Evolutionary conservation across 192 early-diverging fungal genomes (phyloP).

Genomic region (Backusella australiensis): DNA sequence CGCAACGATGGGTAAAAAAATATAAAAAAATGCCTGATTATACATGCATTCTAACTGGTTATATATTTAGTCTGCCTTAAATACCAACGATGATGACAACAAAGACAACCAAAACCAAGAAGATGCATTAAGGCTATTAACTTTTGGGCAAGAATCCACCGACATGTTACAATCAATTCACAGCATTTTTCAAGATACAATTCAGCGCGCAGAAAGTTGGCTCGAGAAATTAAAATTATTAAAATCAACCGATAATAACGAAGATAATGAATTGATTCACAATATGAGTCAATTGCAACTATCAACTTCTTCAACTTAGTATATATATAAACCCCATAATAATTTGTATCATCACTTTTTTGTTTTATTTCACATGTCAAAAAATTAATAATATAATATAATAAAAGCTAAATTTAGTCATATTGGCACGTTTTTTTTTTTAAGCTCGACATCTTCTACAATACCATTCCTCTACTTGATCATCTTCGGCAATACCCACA

Average conservation of each 20-base stretch:
- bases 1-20: slow-evolving; percentile 62
- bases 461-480: slow-evolving; percentile 21
- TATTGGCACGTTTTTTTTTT: background rate
- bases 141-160: slow-evolving; percentile 65
- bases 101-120: slow-evolving; percentile 17
- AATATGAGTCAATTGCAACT: background rate
- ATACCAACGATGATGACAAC: background rate
- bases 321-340: background rate
- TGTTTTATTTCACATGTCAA: slow-evolving; percentile 1
- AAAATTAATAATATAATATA: slow-evolving; percentile 3
- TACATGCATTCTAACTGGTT: background rate
- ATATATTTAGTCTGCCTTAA: background rate
- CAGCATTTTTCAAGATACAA: slow-evolving; percentile 63
- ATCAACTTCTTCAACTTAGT: background rate
- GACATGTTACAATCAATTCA: slow-evolving; percentile 66
- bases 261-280: slow-evolving; percentile 1
- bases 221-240: slow-evolving; percentile 32
- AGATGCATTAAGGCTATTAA: slow-evolving; percentile 62
- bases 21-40: background rate
- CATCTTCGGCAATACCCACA: slow-evolving; percentile 42
- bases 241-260: background rate
- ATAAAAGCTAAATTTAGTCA: background rate
- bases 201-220: slow-evolving; percentile 62
- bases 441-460: slow-evolving; percentile 10
- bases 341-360: background rate